These are phyloP conservation scores for Avicennia marina DNA, from an alignment of 257 asterid species.

Conservation along the genomic window DNA sequence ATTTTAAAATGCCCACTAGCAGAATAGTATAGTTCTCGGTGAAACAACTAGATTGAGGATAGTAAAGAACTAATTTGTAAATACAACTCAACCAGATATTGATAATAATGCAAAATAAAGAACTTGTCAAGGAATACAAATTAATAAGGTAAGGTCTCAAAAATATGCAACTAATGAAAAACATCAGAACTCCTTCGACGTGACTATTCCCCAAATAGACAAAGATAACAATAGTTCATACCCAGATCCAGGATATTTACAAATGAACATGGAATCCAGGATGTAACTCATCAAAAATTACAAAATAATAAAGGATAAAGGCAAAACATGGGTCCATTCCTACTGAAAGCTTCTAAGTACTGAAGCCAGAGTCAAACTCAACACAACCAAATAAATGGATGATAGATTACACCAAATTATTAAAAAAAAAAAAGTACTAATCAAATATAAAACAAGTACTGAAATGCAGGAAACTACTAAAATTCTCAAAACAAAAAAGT, in stretches of 20 bases:
- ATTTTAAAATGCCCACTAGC: neutral
- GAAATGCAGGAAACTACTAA: neutral
- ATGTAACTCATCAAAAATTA: neutral
- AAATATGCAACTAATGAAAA: neutral
- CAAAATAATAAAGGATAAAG: neutral
- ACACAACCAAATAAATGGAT: neutral
- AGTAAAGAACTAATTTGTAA: neutral
- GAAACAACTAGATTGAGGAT: conserved; percentile 2
- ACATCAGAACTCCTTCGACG: neutral
- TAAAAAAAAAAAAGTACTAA: neutral
- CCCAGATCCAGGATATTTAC: conserved; percentile 1
- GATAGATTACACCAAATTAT: neutral
- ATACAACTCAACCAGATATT: neutral
- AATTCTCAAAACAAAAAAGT: neutral
- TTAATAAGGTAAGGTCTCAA: neutral
- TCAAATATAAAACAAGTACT: neutral
- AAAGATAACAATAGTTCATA: neutral
- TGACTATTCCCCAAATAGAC: neutral
- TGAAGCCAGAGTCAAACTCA: neutral
- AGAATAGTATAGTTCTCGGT: neutral
- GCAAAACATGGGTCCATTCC: neutral
- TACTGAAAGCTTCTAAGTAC: neutral
- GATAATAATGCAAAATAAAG: neutral
- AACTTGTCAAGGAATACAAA: neutral
- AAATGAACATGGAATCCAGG: neutral